phyloP scores from a whole-genome alignment of 768 basidiomycete genomes.

The Chalciporus pseudorubinellus region DNA sequence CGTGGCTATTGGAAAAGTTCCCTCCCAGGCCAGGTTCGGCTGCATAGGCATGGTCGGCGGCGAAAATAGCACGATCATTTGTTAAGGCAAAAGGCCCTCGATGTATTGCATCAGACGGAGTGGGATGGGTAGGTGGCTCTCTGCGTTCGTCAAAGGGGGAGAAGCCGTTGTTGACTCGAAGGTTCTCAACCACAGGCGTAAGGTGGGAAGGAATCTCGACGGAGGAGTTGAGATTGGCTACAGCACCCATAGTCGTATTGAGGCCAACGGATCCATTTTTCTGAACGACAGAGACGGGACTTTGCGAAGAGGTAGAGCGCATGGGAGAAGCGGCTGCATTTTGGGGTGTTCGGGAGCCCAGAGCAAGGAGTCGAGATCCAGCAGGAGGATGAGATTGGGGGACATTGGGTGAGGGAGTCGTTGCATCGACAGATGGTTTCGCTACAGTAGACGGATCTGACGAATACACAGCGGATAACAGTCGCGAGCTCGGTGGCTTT shows the following conservation, averaged over 20 bases:
- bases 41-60: conserved; percentile 19
- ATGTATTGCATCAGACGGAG: conserved; percentile 18
- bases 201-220: conserved; percentile 18
- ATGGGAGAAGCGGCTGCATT: conserved; percentile 14
- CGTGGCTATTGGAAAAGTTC: conserved; percentile 13
- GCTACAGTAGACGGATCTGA: conserved; percentile 17
- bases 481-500: conserved; percentile 32
- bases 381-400: conserved; percentile 39
- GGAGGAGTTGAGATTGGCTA: conserved; percentile 8
- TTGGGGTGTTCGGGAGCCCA: conserved; percentile 30
- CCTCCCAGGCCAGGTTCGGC: conserved; percentile 18
- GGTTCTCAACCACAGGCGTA: conserved; percentile 8
- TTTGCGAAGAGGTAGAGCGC: conserved; percentile 23
- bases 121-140: conserved; percentile 6
- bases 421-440: conserved; percentile 38
- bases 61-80: conserved; percentile 24
- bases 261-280: conserved; percentile 19
- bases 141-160: conserved; percentile 55
- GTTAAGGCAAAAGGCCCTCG: conserved; percentile 17
- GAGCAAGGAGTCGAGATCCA: conserved; percentile 44
- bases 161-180: conserved; percentile 37
- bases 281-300: conserved; percentile 20
- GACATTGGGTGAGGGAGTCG: conserved; percentile 35
- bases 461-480: conserved; percentile 34
- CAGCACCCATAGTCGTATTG: conserved; percentile 11